These are phyloP conservation scores for Tulasnella sp. DNA, from an alignment of 768 basidiomycete genomes.

Conservation along the genomic window DNA sequence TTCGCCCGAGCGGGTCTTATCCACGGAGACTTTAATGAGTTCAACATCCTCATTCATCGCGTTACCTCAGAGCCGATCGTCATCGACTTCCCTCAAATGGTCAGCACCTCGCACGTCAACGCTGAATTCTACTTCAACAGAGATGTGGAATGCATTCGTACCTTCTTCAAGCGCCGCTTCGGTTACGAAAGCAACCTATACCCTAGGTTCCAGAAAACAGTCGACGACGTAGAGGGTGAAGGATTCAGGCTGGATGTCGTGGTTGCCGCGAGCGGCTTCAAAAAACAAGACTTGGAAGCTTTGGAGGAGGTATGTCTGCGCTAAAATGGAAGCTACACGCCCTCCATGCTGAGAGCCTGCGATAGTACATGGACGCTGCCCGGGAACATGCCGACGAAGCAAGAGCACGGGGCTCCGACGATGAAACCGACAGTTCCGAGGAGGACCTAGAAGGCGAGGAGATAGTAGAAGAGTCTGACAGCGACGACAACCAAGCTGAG, in stretches of 20 bases:
- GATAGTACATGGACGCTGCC: background rate
- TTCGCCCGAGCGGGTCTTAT: slow-evolving; percentile 89
- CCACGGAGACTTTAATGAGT: slow-evolving; percentile 98
- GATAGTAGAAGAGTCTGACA: slow-evolving; percentile 16
- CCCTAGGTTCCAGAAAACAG: slow-evolving; percentile 65
- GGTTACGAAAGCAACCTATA: slow-evolving; percentile 84
- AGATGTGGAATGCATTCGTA: slow-evolving; percentile 92
- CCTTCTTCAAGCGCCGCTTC: slow-evolving; percentile 84
- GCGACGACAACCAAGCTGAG: slow-evolving; percentile 13
- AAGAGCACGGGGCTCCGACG: slow-evolving; percentile 26
- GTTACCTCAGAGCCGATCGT: slow-evolving; percentile 68
- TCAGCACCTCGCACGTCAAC: slow-evolving; percentile 90
- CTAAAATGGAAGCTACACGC: too few relatives aligned
- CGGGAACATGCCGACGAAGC: slow-evolving; percentile 5
- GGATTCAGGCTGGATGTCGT: slow-evolving; percentile 74
- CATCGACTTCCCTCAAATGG: slow-evolving; percentile 99
- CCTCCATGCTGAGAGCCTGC: background rate
- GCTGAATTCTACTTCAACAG: slow-evolving; percentile 99
- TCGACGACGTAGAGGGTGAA: slow-evolving; percentile 38
- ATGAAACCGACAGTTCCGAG: slow-evolving; percentile 30
- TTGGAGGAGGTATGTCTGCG: slow-evolving; percentile 63
- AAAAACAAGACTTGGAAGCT: slow-evolving; percentile 64
- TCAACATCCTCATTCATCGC: slow-evolving; percentile 82
- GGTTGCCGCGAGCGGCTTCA: slow-evolving; percentile 91
- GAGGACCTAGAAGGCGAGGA: slow-evolving; percentile 19